Evolutionary conservation across 768 basidiomycete genomes (phyloP).

Genomic region (Kwoniella sp.): DNA sequence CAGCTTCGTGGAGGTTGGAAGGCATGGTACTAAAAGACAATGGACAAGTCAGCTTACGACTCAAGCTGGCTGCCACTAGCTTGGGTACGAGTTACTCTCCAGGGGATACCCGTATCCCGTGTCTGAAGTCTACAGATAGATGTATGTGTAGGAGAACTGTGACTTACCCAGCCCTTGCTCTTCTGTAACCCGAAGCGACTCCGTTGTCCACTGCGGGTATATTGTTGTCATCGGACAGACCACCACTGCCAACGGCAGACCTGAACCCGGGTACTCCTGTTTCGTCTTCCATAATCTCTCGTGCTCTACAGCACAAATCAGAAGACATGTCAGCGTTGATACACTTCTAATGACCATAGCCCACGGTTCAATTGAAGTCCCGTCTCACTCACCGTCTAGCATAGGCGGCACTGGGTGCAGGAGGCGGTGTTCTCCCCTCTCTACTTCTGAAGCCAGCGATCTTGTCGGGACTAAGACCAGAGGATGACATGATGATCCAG

Average conservation of each 20-base stretch:
- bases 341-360: too few species aligned
- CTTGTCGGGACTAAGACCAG: conserved; percentile 25
- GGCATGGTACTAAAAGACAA: conserved; percentile 70
- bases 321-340: not conserved
- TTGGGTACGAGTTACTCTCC: not conserved
- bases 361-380: not conserved
- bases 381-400: conserved; percentile 30
- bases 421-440: conserved; percentile 46
- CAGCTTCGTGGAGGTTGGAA: conserved; percentile 86
- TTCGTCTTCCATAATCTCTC: conserved; percentile 82
- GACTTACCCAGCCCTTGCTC: conserved; percentile 82
- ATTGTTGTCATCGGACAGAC: conserved; percentile 34
- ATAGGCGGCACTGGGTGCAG: conserved; percentile 46
- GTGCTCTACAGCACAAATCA: conserved; percentile 62
- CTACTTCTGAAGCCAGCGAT: conserved; percentile 8
- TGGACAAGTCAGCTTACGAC: not conserved
- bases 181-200: conserved; percentile 70
- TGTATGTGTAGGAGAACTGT: not conserved
- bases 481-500: conserved; percentile 10
- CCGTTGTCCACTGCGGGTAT: conserved; percentile 57
- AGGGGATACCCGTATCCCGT: not conserved
- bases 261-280: conserved; percentile 77
- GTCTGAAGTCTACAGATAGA: too few species aligned
- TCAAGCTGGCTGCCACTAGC: not conserved
- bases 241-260: conserved; percentile 57